Evolutionary conservation across 176 grass and related monocot genomes (phyloP), one percentile per base, ranked within the genome.

Genomic region (Aegilops umbellulata): DNA sequence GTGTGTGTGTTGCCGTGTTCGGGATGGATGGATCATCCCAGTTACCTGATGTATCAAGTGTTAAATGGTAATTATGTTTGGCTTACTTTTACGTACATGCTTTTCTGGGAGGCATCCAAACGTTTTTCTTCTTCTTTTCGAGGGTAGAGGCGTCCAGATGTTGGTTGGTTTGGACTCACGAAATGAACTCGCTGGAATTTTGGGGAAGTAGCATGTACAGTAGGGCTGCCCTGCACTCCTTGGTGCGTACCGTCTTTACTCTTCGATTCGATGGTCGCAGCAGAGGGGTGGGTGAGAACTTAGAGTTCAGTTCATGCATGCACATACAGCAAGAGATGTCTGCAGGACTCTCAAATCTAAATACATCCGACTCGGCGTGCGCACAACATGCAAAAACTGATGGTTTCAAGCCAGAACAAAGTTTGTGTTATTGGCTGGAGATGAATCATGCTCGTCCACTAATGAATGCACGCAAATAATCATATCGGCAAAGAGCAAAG

Each of bases 31-130:
- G 47, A 51, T 51, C 15, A 53, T 72, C 69, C 69, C 36, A 24
- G 36, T 80, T 80, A 71, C 84, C 80, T 24, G 12, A 60, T 91
- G 89, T 91, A 76, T 84, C 76, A 22, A 36, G 36, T 79, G 55
- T 38, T 85, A 71, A 84, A 66, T 51, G 77, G 30, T 68, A 90
- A 78, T 84, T 80, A 70, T 70, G 83, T 80, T 69, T 69, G 60
- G 4, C 65, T 24, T 60, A 34, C 42, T 53, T 67, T 26, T 20
- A 36, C n/a, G n/a, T n/a, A n/a, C 27, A 32, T 17, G 12, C 19
- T 41, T 29, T 67, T 66, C 13, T 42, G 41, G 3, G 35, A 38
- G 36, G 39, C 39, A 41, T 8, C 35, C 35, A 38, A 38, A 35
- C 6, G 34, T 35, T 35, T 7, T 35, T 35, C 34, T 35, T 35